Base-by-base conservation (phyloP, 768 basidiomycete species). In the Tulasnella sp. region DNA sequence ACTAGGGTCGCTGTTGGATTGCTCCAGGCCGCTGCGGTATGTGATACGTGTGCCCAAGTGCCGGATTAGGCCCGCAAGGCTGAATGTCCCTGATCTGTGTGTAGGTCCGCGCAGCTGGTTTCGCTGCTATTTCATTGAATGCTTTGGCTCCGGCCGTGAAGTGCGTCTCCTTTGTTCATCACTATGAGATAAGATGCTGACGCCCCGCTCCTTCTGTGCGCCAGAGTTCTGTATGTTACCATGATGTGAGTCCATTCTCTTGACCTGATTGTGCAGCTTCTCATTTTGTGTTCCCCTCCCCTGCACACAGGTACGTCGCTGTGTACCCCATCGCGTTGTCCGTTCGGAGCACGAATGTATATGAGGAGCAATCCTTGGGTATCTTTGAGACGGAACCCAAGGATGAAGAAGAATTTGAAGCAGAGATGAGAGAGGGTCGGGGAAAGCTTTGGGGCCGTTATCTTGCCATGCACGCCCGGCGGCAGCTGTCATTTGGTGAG, bases 291-390 rank as follows among this genome's bases (percentile, higher is more conserved):
- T 7, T 36, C 15, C 39, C 38, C 45, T 52, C n/a, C n/a, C n/a
- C 37, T 15, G 11, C 34, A 15, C 71, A 81, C 14, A 64, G 58
- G 58, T 79, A 81, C 77, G 77, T 83, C 36, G 81, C 82, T 34
- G 81, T 83, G 17, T 83, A 83, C 69, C 83, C 84, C 4, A 82
- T 85, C 72, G 84, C 84, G n/a, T 80, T 86, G 71, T 85, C 85
- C 29, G 93, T 99, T 29, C 93, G 97, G 14, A 91, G 93, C n/a
- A 91, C 92, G 67, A 94, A 94, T 79, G 93, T 94, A 31, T 80
- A 99, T 81, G 97, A 99, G 82, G 96, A 97, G 80, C 90, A 89
- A 73, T 96, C 94, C 0, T 87, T 99, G 31, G 97, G 95, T 2
- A 84, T 96, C 67, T 96, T 91, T 80, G 83, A 85, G 19, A 81